These are phyloP conservation scores for Terfezia boudieri DNA, from an alignment of 495 filamentous ascomycete species.

Conservation along the genomic window DNA sequence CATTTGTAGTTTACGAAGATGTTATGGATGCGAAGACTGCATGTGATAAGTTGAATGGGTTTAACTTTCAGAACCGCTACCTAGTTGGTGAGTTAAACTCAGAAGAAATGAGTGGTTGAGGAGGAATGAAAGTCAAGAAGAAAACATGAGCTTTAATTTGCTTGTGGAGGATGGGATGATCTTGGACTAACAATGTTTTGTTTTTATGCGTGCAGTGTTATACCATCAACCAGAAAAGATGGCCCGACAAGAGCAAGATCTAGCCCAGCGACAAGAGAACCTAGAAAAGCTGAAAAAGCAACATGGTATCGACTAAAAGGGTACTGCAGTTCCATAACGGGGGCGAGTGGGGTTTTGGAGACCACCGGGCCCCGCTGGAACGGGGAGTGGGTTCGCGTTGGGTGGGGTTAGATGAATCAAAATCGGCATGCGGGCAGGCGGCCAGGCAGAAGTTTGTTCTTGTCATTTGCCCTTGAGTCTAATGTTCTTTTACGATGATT, in stretches of 20 bases:
- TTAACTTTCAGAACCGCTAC: constrained; percentile 99
- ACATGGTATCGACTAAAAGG: constrained; percentile 83
- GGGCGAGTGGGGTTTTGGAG: too few relatives aligned
- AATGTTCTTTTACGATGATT: too few relatives aligned
- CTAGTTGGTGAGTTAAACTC: constrained; percentile 52
- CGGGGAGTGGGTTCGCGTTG: too few relatives aligned
- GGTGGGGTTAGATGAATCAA: too few relatives aligned
- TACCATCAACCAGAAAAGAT: constrained; percentile 99
- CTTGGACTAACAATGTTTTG: constrained; percentile 6
- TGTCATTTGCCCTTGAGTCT: too few relatives aligned
- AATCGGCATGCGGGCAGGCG: too few relatives aligned
- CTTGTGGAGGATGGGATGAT: not conserved
- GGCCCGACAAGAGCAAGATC: constrained; percentile 73
- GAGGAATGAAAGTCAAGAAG: not conserved
- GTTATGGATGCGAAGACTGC: constrained; percentile 97
- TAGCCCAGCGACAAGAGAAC: constrained; percentile 83
- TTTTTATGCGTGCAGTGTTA: constrained; percentile 37
- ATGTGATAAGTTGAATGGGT: constrained; percentile 97
- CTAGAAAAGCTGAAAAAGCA: constrained; percentile 94
- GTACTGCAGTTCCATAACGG: too few relatives aligned
- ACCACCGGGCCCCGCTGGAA: too few relatives aligned
- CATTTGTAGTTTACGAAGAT: constrained; percentile 97
- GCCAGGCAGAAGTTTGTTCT: too few relatives aligned
- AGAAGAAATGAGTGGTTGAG: not conserved
- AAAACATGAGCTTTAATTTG: too few relatives aligned